Evolutionary conservation across 192 early-diverging fungal genomes (phyloP).

Genomic region (Gonapodya prolifera): DNA sequence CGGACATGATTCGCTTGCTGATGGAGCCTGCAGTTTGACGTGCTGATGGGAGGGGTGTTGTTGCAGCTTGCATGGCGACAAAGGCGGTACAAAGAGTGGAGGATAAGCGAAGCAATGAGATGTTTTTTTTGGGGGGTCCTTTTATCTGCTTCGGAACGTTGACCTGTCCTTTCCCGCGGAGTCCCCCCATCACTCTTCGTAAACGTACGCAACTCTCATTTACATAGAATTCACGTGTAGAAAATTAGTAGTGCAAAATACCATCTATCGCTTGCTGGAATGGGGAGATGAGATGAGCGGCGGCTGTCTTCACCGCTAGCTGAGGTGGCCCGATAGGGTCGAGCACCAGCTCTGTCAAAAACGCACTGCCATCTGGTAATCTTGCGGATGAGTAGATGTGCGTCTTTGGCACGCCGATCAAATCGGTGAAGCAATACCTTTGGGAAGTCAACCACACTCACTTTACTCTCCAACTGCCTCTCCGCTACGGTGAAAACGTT

Average conservation of each 20-base stretch:
- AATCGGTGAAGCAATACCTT: neutral
- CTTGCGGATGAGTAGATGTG: constrained; percentile 43
- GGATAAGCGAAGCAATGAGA: too few species aligned
- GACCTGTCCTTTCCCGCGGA: too few species aligned
- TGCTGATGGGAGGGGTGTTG: too few species aligned
- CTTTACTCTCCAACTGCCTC: constrained; percentile 33
- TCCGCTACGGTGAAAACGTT: constrained; percentile 57
- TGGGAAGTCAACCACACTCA: constrained; percentile 15
- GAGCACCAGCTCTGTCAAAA: constrained; percentile 50
- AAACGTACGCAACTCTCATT: too few species aligned
- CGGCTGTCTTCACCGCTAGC: constrained; percentile 17
- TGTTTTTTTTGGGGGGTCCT: too few species aligned
- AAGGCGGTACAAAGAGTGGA: too few species aligned
- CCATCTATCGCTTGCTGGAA: constrained; percentile 16
- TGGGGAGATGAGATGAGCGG: constrained; percentile 15
- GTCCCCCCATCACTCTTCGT: too few species aligned
- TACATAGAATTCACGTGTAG: neutral
- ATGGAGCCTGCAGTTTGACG: too few species aligned
- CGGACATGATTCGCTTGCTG: too few species aligned
- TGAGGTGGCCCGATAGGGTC: constrained; percentile 15
- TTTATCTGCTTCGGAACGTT: too few species aligned
- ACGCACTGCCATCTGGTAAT: constrained; percentile 38
- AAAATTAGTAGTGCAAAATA: constrained; percentile 6
- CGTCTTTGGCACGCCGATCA: constrained; percentile 8
- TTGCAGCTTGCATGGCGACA: too few species aligned